Evolutionary conservation across 305 asterid species (phyloP).

Genomic region (Ajuga reptans): DNA sequence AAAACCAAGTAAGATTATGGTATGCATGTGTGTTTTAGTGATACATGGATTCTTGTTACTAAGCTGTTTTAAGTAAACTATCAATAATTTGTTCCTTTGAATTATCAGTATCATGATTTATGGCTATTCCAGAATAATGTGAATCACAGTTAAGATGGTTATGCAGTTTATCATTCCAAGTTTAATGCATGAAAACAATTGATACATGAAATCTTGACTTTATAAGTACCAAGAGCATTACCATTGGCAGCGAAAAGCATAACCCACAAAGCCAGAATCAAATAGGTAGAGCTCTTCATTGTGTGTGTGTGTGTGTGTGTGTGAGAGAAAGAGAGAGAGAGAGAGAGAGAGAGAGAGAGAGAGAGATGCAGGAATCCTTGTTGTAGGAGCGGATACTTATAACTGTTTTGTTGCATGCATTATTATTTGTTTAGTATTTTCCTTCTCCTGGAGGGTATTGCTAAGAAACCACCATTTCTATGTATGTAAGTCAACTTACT

Average conservation of each 20-base stretch:
- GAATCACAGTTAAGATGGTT: not conserved
- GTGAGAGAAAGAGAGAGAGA: not conserved
- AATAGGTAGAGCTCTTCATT: not conserved
- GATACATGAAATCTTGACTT: not conserved
- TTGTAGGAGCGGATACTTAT: not conserved
- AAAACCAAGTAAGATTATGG: not conserved
- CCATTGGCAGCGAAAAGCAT: not conserved
- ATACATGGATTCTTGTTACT: not conserved
- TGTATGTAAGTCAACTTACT: not conserved
- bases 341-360: no score
- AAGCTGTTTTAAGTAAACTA: no score
- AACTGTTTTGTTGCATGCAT: not conserved
- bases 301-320: not conserved
- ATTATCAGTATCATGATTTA: not conserved
- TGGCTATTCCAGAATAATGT: not conserved
- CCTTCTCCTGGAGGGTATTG: not conserved
- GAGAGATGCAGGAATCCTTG: not conserved
- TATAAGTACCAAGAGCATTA: not conserved
- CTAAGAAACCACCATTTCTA: not conserved
- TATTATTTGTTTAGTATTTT: not conserved
- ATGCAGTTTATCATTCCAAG: not conserved
- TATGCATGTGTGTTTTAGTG: not conserved
- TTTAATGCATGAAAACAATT: not conserved
- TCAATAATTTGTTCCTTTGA: not conserved
- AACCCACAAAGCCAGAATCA: not conserved